phyloP scores from a whole-genome alignment of 2,329 filamentous ascomycete genomes.

The Lachnellula hyalina region DNA sequence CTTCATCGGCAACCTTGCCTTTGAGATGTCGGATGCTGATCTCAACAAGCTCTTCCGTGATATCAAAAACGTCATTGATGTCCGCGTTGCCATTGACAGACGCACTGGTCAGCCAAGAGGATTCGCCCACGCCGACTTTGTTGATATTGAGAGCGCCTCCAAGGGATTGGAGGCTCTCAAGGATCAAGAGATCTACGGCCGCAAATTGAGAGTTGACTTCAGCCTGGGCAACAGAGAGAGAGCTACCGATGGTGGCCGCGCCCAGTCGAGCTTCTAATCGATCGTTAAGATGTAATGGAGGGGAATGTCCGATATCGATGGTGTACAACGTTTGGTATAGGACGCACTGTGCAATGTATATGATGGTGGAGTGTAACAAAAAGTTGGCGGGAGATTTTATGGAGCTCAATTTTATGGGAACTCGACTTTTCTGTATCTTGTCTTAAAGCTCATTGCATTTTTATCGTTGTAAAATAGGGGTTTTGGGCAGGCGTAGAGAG shows the following conservation, averaged over 20 bases:
- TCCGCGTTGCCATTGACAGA: constrained; percentile 78
- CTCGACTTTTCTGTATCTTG: constrained; percentile 19
- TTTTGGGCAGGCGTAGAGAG: constrained; percentile 17
- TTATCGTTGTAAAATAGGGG: constrained; percentile 25
- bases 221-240: constrained; percentile 11
- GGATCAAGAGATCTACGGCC: constrained; percentile 57
- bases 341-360: constrained; percentile 7
- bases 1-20: constrained; percentile 82
- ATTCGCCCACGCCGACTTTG: constrained; percentile 80
- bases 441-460: constrained; percentile 21
- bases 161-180: constrained; percentile 52
- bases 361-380: constrained; percentile 22
- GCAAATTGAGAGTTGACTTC: constrained; percentile 62
- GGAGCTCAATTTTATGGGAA: constrained; percentile 7
- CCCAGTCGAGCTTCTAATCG: neutral
- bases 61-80: constrained; percentile 64
- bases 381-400: constrained; percentile 9
- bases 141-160: constrained; percentile 59
- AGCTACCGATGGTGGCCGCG: neutral
- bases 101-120: constrained; percentile 75
- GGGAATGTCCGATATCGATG: neutral
- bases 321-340: neutral
- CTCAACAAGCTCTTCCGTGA: constrained; percentile 71
- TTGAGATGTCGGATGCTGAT: constrained; percentile 78
- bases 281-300: neutral